Base-by-base conservation (phyloP, 228 moss, liverwort and hornwort genomes). In the Sphagnum fallax region DNA sequence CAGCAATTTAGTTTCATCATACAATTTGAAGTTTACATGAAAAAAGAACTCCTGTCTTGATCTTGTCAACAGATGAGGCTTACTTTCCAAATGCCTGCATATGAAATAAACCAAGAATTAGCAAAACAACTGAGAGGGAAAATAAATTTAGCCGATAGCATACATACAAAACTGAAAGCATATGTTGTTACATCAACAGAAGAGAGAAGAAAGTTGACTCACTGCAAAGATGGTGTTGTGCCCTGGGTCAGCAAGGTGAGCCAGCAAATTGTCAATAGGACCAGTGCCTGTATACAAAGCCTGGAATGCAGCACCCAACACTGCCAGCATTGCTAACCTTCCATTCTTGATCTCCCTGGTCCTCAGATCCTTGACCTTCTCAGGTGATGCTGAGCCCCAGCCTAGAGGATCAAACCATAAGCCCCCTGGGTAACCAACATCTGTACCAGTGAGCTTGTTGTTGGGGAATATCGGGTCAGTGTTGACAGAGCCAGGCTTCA, bases 301-400 rank as follows among this genome's bases (percentile, higher is more conserved):
- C 75, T 96, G 95, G 74, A 96, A 91, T 71, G 72, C 51, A 1
- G 95, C 92, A 5, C 95, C 95, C 60, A 91, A n/a, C 47, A 91
- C 88, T 0, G 95, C 91, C 64, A 96, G 2, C 95, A 96, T 96
- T 53, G 96, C 96, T 48, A 96, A 86, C 15, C 96, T 87, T 2
- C 96, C 96, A 52, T 96, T 96, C 83, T 96, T 96, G 15, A 96
- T 78, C 84, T 96, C 96, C 84, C 87, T 89, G 16, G 96, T 96
- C 83, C 96, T 80, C 79, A 96, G 65, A 57, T 96, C 96, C 91
- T 92, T 96, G 4, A 91, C 11, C 79, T 87, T 84, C 12, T 69
- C 89, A 0, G 10, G 69, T 0, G 80, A 71, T 8, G 88, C 91
- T 0, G 78, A 6, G 65, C 91, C 88, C 66, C 75, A 92, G 0